Conservation (phyloP, 2,329 filamentous ascomycete species). For the Alternaria brassicicola region DNA sequence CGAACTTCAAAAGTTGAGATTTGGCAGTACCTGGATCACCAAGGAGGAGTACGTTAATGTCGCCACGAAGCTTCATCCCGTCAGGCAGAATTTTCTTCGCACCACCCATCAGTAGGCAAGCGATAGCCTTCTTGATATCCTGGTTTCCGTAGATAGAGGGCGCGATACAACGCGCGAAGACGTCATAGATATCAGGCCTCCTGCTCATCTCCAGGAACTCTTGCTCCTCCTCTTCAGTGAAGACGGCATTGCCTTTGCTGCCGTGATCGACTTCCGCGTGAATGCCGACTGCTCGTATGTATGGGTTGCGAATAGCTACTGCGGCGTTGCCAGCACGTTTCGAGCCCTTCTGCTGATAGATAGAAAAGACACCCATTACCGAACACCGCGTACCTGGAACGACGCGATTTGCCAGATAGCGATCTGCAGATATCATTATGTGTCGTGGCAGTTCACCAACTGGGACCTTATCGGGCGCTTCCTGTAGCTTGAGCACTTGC, state of each 20-base stretch:
- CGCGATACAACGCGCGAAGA: slow-evolving; percentile 90
- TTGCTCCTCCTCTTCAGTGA: slow-evolving; percentile 95
- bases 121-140: slow-evolving; percentile 97
- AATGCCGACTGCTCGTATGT: slow-evolving; percentile 90
- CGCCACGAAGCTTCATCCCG: slow-evolving; percentile 95
- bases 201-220: slow-evolving; percentile 93
- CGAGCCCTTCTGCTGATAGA: slow-evolving; percentile 90
- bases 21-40: slow-evolving; percentile 98
- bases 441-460: slow-evolving; percentile 95
- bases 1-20: slow-evolving; percentile 95
- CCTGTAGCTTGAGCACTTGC: slow-evolving; percentile 96
- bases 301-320: slow-evolving; percentile 94
- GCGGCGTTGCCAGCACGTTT: slow-evolving; percentile 79
- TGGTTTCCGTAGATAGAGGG: slow-evolving; percentile 96
- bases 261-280: slow-evolving; percentile 89
- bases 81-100: slow-evolving; percentile 98
- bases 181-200: slow-evolving; percentile 86
- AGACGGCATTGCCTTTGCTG: slow-evolving; percentile 80
- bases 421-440: slow-evolving; percentile 93
- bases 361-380: slow-evolving; percentile 96
- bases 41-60: slow-evolving; percentile 95
- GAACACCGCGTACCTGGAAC: slow-evolving; percentile 94
- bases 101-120: slow-evolving; percentile 89
- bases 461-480: slow-evolving; percentile 95
- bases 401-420: slow-evolving; percentile 93